Conservation (phyloP, 1,284 basidiomycete species). For the Moesziomyces antarcticus region DNA sequence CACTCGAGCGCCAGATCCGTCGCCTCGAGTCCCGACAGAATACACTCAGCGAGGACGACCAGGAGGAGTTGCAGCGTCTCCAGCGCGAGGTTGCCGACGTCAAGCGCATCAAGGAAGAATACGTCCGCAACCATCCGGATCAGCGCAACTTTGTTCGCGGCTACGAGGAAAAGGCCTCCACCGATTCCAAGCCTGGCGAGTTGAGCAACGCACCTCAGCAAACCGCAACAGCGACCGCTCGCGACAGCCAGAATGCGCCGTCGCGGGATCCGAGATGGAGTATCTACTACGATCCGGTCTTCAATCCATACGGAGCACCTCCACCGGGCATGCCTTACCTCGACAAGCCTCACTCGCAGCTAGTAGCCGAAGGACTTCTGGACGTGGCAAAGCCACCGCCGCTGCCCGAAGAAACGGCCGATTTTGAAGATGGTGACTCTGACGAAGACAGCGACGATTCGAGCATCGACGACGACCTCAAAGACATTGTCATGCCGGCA, state of each 20-base stretch:
- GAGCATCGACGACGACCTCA: conserved; percentile 54
- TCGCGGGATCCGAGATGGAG: conserved; percentile 71
- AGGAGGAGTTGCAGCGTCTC: conserved; percentile 43
- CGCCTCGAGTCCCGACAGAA: conserved; percentile 30
- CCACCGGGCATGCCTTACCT: conserved; percentile 95
- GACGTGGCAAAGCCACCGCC: conserved; percentile 37
- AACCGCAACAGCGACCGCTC: neutral
- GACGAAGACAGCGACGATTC: conserved; percentile 49
- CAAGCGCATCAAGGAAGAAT: conserved; percentile 55
- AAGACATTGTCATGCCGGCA: conserved; percentile 62
- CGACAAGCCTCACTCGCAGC: conserved; percentile 71
- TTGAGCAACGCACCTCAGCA: neutral
- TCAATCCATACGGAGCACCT: conserved; percentile 94
- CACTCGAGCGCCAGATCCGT: conserved; percentile 53
- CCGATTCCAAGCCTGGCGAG: neutral
- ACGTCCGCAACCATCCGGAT: conserved; percentile 89
- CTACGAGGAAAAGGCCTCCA: conserved; percentile 16
- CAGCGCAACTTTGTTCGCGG: conserved; percentile 80
- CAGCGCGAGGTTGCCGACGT: conserved; percentile 45
- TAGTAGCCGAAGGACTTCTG: conserved; percentile 39
- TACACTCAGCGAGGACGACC: conserved; percentile 25
- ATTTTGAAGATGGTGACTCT: conserved; percentile 1
- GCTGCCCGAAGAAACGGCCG: conserved; percentile 23
- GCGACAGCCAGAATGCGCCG: neutral
- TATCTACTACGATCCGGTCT: conserved; percentile 89